Evolutionary conservation across 805 yeast species (phyloP).

Genomic region (Hanseniaspora taiwanica): DNA sequence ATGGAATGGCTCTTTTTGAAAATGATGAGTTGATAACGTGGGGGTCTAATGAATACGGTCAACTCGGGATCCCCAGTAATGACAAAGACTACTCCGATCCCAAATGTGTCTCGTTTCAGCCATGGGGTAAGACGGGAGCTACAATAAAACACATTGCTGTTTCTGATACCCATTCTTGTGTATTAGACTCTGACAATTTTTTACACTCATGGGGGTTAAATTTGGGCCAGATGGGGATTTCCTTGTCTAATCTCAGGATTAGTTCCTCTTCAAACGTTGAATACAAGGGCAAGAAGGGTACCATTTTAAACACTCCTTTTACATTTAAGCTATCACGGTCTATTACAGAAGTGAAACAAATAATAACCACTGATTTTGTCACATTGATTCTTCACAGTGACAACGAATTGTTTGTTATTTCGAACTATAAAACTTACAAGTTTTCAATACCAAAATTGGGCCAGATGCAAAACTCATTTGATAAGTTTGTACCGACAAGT

Average conservation of each 20-base stretch:
- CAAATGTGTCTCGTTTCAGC: slow-evolving; percentile 8
- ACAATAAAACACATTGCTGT: slow-evolving; percentile 37
- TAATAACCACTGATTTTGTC: slow-evolving; percentile 51
- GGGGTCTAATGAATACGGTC: slow-evolving; percentile 65
- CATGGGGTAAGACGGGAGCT: slow-evolving; percentile 6
- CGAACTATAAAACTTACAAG: slow-evolving; percentile 43
- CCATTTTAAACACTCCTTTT: slow-evolving; percentile 12
- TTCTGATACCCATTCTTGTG: slow-evolving; percentile 53
- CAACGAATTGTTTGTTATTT: slow-evolving; percentile 51
- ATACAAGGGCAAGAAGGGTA: slow-evolving; percentile 32
- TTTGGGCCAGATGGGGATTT: slow-evolving; percentile 63
- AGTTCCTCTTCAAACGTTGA: slow-evolving; percentile 13
- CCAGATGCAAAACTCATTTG: slow-evolving; percentile 9
- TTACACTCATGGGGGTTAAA: slow-evolving; percentile 67
- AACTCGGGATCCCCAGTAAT: slow-evolving; percentile 41
- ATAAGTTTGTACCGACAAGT: slow-evolving; percentile 14
- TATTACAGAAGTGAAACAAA: slow-evolving; percentile 31
- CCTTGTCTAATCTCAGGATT: slow-evolving; percentile 21
- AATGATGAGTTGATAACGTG: slow-evolving; percentile 52
- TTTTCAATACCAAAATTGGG: slow-evolving; percentile 26
- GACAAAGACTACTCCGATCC: slow-evolving; percentile 18
- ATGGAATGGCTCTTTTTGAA: slow-evolving; percentile 43
- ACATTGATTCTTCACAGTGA: slow-evolving; percentile 49
- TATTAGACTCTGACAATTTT: slow-evolving; percentile 38
- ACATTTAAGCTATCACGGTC: slow-evolving; percentile 11